Base-by-base conservation (phyloP, 1,139 yeast species). In the Saccharomycopsis hybrid region DNA sequence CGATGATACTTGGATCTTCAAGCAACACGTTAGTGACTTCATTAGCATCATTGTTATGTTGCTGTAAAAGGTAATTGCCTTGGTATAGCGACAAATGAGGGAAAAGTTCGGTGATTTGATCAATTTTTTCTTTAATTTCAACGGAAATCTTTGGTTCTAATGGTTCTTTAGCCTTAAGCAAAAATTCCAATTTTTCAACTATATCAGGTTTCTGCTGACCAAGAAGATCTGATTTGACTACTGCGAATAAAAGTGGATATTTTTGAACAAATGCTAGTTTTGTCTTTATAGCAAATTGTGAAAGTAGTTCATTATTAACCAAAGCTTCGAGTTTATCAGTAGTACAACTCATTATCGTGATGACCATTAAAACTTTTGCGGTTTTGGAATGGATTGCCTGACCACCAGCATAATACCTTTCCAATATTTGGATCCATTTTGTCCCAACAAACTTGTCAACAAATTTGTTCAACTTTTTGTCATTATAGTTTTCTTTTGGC, bases 361-460 rank as follows among this genome's bases (percentile, higher is more conserved):
- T 57, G 1, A 80, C 59, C 71, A 76, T 77, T 3, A 81, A 60
- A 36, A 78, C 70, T 56, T 72, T 73, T 13, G 78, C 68, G 0
- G 59, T 56, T 5, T 67, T 63, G 0, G 80, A 70, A 58, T 77
- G 73, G 5, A 75, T 62, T 44, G 85, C 78, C 27, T 66, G 68
- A 2, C 87, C 88, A 5, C 74, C 72, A 5, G 73, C 72, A 63
- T 77, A 82, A 48, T 78, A 61, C 37, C 67, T 68, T 58, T 84
- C 90, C 46, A 84, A 60, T 13, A 65, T 62, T 55, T 78, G 82
- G 24, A 82, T 65, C 88, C 88, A 83, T 11, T 69, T 64, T 1
- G 65, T 58, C 25, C 68, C 68, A 1, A 82, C 78, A 62, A 83
- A 84, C 38, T 59, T 62, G 50, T 77, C 82, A 1, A 81, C 73